Percentiles rank a stretch among this genome's conserved stretches.
These are phyloP conservation scores for Camellia granthamiana DNA, from an alignment of 148 eudicot genomes.

Conservation along the genomic window DNA sequence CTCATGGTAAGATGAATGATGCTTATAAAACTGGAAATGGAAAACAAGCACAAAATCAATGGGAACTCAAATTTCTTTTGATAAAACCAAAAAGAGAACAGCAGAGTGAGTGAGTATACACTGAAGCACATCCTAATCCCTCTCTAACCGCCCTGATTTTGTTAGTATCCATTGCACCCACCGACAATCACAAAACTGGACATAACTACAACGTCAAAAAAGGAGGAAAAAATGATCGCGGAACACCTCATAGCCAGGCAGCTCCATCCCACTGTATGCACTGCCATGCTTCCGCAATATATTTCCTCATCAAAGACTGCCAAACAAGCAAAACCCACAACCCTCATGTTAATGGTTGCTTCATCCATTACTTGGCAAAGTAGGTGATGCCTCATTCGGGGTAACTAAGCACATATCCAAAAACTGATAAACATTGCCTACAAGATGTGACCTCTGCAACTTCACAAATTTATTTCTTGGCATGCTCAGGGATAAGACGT, in stretches of 20 bases:
- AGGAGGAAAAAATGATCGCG: too few relatives aligned
- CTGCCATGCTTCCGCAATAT: too few relatives aligned
- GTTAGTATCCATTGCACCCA: conserved; percentile 16
- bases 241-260: not conserved
- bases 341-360: not conserved
- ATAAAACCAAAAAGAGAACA: not conserved
- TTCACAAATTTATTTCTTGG: conserved; percentile 33
- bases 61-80: not conserved
- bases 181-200: conserved; percentile 15
- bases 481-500: conserved; percentile 62
- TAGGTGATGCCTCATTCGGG: not conserved
- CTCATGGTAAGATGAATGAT: too few relatives aligned
- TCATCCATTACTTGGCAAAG: not conserved
- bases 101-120: not conserved
- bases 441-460: not conserved
- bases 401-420: conserved; percentile 14
- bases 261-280: not conserved
- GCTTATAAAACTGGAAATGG: too few relatives aligned
- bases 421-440: conserved; percentile 15
- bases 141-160: not conserved
- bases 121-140: not conserved
- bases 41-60: too few relatives aligned
- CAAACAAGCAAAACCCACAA: not conserved
- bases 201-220: not conserved
- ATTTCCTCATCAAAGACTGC: not conserved